A percentile compares a stretch with the other conserved stretches of the same genome.
These are phyloP conservation scores for Botrytis hyacinthi DNA, from an alignment of 2,329 filamentous ascomycete genomes.

Conservation along the genomic window DNA sequence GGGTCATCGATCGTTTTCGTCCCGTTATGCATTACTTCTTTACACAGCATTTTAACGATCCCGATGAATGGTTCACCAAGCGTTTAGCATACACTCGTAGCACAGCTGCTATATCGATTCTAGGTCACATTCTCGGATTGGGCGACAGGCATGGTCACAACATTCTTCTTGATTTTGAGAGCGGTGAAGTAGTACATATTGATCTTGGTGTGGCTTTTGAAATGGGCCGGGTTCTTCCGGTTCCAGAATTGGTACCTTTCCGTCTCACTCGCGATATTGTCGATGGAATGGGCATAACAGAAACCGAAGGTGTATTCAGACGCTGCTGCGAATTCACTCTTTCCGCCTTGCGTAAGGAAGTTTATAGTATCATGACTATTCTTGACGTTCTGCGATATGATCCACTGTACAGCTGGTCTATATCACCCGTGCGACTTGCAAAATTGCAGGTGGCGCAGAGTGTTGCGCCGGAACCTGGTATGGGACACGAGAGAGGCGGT, in stretches of 20 bases:
- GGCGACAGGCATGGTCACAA: conserved; percentile 97
- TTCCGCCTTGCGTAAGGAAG: conserved; percentile 90
- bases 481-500: conserved; percentile 35
- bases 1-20: conserved; percentile 77
- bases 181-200: conserved; percentile 93
- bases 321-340: conserved; percentile 98
- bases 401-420: conserved; percentile 92
- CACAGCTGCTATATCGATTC: conserved; percentile 91
- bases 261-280: conserved; percentile 90
- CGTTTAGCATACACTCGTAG: conserved; percentile 89
- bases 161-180: conserved; percentile 85
- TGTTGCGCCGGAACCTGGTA: conserved; percentile 36
- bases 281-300: conserved; percentile 94
- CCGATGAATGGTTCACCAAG: conserved; percentile 92
- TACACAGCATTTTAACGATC: conserved; percentile 88
- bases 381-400: conserved; percentile 98
- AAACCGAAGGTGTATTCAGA: conserved; percentile 92
- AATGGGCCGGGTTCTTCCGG: conserved; percentile 87
- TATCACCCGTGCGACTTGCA: conserved; percentile 66
- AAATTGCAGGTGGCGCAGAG: conserved; percentile 63
- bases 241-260: conserved; percentile 95
- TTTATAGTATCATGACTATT: conserved; percentile 97
- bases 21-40: conserved; percentile 97
- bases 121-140: conserved; percentile 88
- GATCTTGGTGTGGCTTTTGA: conserved; percentile 97